Percentiles rank a stretch among this genome's conserved stretches.
phyloP scores from a whole-genome alignment of 257 asterid genomes.

The Solanum piurae region DNA sequence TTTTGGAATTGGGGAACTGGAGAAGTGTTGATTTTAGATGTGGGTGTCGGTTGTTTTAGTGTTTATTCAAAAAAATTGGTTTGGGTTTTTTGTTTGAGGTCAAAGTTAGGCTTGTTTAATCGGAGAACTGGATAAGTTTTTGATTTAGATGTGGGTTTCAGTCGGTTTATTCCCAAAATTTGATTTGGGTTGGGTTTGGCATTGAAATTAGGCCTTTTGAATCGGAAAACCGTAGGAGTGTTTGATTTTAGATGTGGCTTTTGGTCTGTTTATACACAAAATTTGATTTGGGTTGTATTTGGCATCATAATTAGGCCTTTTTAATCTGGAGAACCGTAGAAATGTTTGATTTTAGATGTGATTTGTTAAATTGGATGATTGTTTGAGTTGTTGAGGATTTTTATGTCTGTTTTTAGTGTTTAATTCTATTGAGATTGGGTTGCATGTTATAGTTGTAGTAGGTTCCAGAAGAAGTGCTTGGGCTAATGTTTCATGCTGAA shows the following conservation, averaged over 20 bases:
- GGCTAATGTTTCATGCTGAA: not conserved
- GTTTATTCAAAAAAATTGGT: not conserved
- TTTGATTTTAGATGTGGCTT: not conserved
- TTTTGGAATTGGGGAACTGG: not conserved
- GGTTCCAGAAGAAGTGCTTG: not conserved
- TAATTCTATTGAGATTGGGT: not conserved
- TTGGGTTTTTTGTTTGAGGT: not conserved
- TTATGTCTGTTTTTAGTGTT: not conserved
- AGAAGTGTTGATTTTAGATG: not conserved
- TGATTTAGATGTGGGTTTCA: not conserved
- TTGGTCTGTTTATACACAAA: not conserved
- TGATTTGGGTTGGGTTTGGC: not conserved
- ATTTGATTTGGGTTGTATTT: not conserved
- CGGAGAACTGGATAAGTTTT: not conserved
- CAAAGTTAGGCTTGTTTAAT: not conserved
- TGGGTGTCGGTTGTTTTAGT: not conserved
- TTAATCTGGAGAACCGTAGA: not conserved
- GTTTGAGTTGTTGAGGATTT: not conserved
- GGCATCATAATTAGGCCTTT: not conserved
- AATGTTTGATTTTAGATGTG: not conserved
- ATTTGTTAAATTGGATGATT: not conserved
- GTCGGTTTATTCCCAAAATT: not conserved
- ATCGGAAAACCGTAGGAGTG: not conserved
- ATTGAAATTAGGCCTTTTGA: not conserved
- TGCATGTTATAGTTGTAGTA: not conserved